phyloP scores from a whole-genome alignment of 495 filamentous ascomycete species.

The Penicillium pancosmium region DNA sequence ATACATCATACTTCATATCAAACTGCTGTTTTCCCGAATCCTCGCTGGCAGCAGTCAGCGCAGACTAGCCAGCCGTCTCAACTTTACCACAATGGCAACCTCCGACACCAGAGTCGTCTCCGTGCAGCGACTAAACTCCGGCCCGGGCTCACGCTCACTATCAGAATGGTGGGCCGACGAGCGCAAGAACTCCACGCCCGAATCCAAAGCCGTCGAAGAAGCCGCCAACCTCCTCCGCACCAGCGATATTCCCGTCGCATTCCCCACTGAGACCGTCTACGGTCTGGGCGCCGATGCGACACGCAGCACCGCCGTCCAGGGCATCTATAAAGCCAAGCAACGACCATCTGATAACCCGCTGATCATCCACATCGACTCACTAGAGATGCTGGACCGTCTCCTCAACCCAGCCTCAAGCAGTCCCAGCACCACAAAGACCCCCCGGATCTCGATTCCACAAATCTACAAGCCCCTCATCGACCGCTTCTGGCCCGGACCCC shows the following conservation, averaged over 20 bases:
- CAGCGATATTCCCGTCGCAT: conserved; percentile 79
- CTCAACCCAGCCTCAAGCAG: conserved; percentile 43
- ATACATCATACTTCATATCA: conserved; percentile 22
- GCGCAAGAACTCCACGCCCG: conserved; percentile 36
- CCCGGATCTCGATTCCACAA: conserved; percentile 61
- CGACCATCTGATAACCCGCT: conserved; percentile 92
- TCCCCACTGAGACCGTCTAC: conserved; percentile 98
- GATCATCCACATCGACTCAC: conserved; percentile 86
- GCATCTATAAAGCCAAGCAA: conserved; percentile 89
- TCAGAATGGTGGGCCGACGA: conserved; percentile 52
- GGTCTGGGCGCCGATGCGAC: conserved; percentile 95
- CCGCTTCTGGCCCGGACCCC: conserved; percentile 90
- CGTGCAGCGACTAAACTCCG: conserved; percentile 46
- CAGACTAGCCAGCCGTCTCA: conserved; percentile 33
- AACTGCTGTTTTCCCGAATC: conserved; percentile 37
- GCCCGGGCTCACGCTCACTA: conserved; percentile 41
- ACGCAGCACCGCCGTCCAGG: conserved; percentile 76
- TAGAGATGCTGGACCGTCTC: conserved; percentile 73
- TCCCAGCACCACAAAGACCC: conserved; percentile 28
- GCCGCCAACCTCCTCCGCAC: conserved; percentile 64
- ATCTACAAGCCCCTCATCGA: conserved; percentile 83
- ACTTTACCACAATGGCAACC: conserved; percentile 22
- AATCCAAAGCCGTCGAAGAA: conserved; percentile 43
- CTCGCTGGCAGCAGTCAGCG: conserved; percentile 39
- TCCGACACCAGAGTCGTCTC: conserved; percentile 42